Conservation (phyloP, 257 asterid genomes). For the Gardenia jasminoides region DNA sequence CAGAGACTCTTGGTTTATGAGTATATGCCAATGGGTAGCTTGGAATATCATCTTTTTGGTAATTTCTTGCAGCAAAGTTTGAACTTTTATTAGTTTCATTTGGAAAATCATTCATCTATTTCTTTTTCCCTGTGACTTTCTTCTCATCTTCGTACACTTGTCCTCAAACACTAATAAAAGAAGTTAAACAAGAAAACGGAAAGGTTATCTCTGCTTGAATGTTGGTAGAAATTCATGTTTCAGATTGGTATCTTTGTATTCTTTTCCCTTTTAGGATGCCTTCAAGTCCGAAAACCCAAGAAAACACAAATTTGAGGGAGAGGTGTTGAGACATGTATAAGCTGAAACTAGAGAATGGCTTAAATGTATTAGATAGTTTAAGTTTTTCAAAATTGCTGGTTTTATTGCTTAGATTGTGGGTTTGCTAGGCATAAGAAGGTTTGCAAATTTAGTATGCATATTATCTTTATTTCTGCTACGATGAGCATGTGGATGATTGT, state of each 20-base stretch:
- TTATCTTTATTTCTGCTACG: neutral
- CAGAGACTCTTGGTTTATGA: constrained; percentile 89
- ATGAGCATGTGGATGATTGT: neutral
- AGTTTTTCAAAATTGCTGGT: neutral
- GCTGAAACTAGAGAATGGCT: neutral
- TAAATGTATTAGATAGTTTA: neutral
- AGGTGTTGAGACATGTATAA: neutral
- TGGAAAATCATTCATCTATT: neutral
- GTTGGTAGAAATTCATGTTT: neutral
- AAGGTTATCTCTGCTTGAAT: neutral
- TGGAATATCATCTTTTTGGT: constrained; percentile 88
- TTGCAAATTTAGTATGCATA: neutral
- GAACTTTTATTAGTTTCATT: neutral
- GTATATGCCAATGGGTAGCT: constrained; percentile 89
- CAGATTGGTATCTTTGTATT: neutral
- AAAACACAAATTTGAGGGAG: neutral
- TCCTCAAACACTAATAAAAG: neutral
- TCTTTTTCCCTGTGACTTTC: neutral
- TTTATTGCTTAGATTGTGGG: neutral
- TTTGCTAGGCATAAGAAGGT: neutral
- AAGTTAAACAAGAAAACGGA: neutral
- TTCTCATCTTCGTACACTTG: neutral
- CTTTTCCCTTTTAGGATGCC: neutral
- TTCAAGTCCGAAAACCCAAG: neutral
- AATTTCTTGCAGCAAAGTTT: constrained; percentile 8